Evolutionary conservation across 108 stramenopile genomes (phyloP).

Genomic region (Parmales sp.): DNA sequence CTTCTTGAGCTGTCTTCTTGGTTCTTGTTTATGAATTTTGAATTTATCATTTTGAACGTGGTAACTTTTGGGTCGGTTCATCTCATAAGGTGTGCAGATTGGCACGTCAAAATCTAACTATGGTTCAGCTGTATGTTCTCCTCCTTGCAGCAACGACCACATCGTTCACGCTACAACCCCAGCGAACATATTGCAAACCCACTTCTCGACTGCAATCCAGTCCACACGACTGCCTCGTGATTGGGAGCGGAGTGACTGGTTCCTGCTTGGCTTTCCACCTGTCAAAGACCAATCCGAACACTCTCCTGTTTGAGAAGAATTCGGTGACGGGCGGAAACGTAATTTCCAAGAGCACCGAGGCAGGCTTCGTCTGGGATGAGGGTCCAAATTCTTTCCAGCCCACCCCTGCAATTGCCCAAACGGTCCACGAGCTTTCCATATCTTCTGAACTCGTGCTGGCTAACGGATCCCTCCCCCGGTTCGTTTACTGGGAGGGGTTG

Average conservation of each 20-base stretch:
- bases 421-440: constrained; percentile 79
- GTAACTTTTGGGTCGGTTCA: too few species aligned
- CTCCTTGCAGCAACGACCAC: too few species aligned
- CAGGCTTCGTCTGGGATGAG: constrained; percentile 82
- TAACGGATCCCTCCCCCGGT: constrained; percentile 65
- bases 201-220: too few species aligned
- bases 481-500: constrained; percentile 63
- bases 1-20: too few species aligned
- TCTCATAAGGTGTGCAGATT: too few species aligned
- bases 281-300: constrained; percentile 50
- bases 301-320: constrained; percentile 67
- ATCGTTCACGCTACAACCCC: too few species aligned
- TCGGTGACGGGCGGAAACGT: constrained; percentile 88
- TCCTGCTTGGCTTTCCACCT: constrained; percentile 42
- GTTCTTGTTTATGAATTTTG: too few species aligned
- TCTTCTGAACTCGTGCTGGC: constrained; percentile 82
- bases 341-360: constrained; percentile 60
- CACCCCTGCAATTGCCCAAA: constrained; percentile 71
- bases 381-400: constrained; percentile 90
- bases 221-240: constrained; percentile 67
- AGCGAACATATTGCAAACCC: too few species aligned
- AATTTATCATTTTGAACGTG: too few species aligned
- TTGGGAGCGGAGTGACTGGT: constrained; percentile 85
- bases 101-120: too few species aligned
- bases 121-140: too few species aligned